Percentiles rank a stretch among this genome's conserved stretches.
Conservation (phyloP, 1,284 basidiomycete genomes). For the Kwoniella shivajii region DNA sequence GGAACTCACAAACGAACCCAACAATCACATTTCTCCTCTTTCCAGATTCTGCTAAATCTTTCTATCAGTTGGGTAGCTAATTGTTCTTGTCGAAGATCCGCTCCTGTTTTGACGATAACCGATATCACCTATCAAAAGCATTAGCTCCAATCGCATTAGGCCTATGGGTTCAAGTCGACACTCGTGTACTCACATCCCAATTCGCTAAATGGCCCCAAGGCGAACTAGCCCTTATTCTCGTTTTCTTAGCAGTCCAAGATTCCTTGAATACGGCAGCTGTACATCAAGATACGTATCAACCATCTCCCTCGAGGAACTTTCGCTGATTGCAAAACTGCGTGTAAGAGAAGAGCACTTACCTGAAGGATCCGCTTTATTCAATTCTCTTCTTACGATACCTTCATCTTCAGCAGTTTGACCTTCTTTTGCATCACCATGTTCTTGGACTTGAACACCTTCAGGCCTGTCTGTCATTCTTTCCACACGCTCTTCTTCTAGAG, state of each 20-base stretch:
- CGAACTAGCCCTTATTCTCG: constrained; percentile 85
- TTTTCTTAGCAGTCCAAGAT: constrained; percentile 93
- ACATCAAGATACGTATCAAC: neutral
- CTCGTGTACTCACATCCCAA: constrained; percentile 58
- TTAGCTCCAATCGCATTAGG: neutral
- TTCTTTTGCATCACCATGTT: constrained; percentile 23
- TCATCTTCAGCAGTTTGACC: constrained; percentile 80
- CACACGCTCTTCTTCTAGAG: constrained; percentile 95
- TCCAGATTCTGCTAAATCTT: constrained; percentile 93
- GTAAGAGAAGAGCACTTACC: constrained; percentile 60
- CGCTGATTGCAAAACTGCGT: too few relatives aligned
- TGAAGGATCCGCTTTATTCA: constrained; percentile 96
- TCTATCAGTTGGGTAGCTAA: constrained; percentile 92
- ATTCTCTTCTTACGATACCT: constrained; percentile 84
- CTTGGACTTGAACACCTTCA: constrained; percentile 61
- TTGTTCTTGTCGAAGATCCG: constrained; percentile 95
- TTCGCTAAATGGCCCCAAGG: constrained; percentile 93
- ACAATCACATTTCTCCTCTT: constrained; percentile 83
- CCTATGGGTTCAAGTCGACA: too few relatives aligned
- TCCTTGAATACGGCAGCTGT: constrained; percentile 83
- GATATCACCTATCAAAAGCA: constrained; percentile 67
- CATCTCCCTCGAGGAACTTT: neutral
- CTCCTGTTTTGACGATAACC: constrained; percentile 98
- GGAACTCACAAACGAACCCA: constrained; percentile 85
- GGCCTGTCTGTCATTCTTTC: constrained; percentile 81